Evolutionary conservation across 108 stramenopile genomes (phyloP).

Genomic region (Skeletonema tropicum): DNA sequence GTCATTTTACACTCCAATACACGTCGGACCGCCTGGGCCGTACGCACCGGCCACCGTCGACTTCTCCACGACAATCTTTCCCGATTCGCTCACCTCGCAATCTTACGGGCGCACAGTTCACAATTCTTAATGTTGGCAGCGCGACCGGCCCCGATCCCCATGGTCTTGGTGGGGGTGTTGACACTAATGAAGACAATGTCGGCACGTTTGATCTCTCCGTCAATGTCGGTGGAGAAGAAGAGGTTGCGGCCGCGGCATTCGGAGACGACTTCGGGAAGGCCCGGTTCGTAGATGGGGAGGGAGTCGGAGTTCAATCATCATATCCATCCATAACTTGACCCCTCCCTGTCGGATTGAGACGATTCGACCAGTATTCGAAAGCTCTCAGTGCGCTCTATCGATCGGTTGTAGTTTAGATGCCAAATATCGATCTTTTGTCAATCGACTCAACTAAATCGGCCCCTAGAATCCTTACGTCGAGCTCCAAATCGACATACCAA

Average conservation of each 20-base stretch:
- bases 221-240: constrained; percentile 98
- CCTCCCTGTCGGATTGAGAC: too few relatives aligned
- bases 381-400: too few relatives aligned
- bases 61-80: constrained; percentile 99
- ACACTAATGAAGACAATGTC: constrained; percentile 99
- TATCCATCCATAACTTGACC: too few relatives aligned
- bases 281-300: constrained; percentile 99
- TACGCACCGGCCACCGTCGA: constrained; percentile 98
- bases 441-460: too few relatives aligned
- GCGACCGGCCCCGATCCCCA: constrained; percentile 98
- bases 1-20: constrained; percentile 94
- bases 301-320: constrained; percentile 93
- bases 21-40: constrained; percentile 94
- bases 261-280: constrained; percentile 92
- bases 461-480: too few relatives aligned
- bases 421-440: too few relatives aligned
- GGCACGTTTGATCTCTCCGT: constrained; percentile 87
- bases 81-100: constrained; percentile 87
- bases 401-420: too few relatives aligned
- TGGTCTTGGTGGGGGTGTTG: constrained; percentile 99
- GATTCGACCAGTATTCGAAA: too few relatives aligned
- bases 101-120: constrained; percentile 98
- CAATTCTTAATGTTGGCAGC: constrained; percentile 99
- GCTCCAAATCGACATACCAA: too few relatives aligned
- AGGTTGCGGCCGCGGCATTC: constrained; percentile 85